These are phyloP conservation scores for Gentiana dahurica DNA, from an alignment of 257 asterid species.

Conservation along the genomic window DNA sequence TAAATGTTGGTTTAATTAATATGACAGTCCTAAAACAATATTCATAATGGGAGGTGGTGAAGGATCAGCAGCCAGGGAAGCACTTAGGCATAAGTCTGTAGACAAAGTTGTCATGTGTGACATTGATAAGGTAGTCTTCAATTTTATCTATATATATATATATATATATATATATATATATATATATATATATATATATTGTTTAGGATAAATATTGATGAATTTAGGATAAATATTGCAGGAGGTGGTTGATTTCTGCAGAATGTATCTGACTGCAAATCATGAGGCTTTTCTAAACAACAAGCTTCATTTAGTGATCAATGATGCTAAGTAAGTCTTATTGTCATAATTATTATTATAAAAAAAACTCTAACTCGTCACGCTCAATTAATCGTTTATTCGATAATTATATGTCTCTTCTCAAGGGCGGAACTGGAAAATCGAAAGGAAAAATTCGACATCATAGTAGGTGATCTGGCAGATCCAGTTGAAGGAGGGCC, in stretches of 20 bases:
- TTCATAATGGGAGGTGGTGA: slow-evolving; percentile 99
- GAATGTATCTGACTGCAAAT: slow-evolving; percentile 68
- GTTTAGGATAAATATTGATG: background rate
- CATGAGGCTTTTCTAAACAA: slow-evolving; percentile 62
- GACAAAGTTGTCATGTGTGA: slow-evolving; percentile 95
- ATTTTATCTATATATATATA: background rate
- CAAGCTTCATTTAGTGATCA: slow-evolving; percentile 79
- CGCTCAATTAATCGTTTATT: background rate
- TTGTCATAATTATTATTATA: background rate
- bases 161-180: background rate
- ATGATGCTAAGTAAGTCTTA: slow-evolving; percentile 69
- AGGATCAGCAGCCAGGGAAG: slow-evolving; percentile 96
- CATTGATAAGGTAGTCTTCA: slow-evolving; percentile 62
- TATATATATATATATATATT: background rate
- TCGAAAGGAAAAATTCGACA: slow-evolving; percentile 66
- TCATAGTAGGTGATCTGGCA: slow-evolving; percentile 89
- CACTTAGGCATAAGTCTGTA: slow-evolving; percentile 65
- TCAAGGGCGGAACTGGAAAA: slow-evolving; percentile 64
- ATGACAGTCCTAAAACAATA: slow-evolving; percentile 57
- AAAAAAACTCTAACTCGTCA: background rate
- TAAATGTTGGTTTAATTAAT: background rate
- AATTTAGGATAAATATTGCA: slow-evolving; percentile 13
- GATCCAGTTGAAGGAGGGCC: slow-evolving; percentile 99
- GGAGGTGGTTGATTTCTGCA: slow-evolving; percentile 94
- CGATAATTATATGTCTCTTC: too few relatives aligned